phyloP scores from a whole-genome alignment of 202 grass and related monocot species.

The Elaeis oleifera region DNA sequence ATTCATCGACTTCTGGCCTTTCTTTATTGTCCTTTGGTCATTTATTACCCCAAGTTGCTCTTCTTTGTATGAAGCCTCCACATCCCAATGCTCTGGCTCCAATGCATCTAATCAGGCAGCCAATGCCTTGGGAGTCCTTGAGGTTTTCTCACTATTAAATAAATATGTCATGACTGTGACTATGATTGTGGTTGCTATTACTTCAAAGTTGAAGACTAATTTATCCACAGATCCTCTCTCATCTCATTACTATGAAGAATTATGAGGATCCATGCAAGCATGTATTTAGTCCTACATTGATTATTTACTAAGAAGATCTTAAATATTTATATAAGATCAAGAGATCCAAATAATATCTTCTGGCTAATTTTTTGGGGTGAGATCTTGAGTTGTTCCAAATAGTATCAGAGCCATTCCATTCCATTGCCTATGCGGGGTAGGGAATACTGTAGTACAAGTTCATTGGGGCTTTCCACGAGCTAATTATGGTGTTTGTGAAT shows the following conservation, averaged over 20 bases:
- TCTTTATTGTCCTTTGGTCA: slow-evolving; percentile 6
- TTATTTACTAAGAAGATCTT: too few species aligned
- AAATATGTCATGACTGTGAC: background rate
- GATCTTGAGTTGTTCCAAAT: too few species aligned
- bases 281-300: too few species aligned
- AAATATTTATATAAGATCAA: too few species aligned
- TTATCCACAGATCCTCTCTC: background rate
- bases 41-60: background rate
- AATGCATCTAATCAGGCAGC: background rate
- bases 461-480: too few species aligned
- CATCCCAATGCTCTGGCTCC: slow-evolving; percentile 4
- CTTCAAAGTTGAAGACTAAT: background rate
- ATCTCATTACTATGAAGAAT: background rate
- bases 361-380: too few species aligned
- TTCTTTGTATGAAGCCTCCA: slow-evolving; percentile 4
- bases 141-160: background rate
- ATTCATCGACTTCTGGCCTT: slow-evolving; percentile 6
- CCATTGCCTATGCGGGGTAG: too few species aligned
- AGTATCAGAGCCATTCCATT: too few species aligned
- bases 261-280: too few species aligned
- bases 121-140: background rate
- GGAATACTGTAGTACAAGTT: too few species aligned
- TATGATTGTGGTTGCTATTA: background rate
- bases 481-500: too few species aligned
- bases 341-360: too few species aligned